Base-by-base conservation (phyloP, 2,329 filamentous ascomycete genomes). In the Fusarium mundagurra region DNA sequence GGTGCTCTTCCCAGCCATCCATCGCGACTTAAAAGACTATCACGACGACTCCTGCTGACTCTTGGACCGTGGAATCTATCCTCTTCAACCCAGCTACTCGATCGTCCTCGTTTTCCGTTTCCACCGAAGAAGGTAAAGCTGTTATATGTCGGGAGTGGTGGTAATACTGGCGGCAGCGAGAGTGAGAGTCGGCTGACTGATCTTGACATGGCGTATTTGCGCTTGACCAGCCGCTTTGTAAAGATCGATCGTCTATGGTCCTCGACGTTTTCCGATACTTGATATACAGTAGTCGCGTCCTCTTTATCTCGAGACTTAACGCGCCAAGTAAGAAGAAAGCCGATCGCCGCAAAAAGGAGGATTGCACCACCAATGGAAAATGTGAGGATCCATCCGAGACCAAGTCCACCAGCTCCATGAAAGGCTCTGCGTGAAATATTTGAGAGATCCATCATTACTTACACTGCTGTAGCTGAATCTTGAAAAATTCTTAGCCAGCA, bases 21-120 rank as follows among this genome's bases (percentile, higher is more conserved):
- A 48, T 83, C 81, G 24, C 80, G 77, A 33, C 75, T 74, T 45
- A 80, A 75, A 73, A 80, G 81, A 45, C 75, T 79, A 44, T 79
- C 73, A 50, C 76, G 75, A 64, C 61, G 64, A 50, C 55, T 75
- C 67, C 79, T 82, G 43, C 76, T 81, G 55, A 86, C 77, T 72
- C 80, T 82, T 16, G 86, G 86, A 9, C 86, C 86, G 66, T 88
- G 86, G n/a, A 87, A 80, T 61, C 83, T 84, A 57, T 89, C 86
- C 72, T 87, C 87, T 64, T 88, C 86, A 34, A 87, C 85, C 86
- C 86, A 88, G 24, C 83, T 84, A 50, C 67, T 76, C 59, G 79
- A 79, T 14, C 76, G 57, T 24, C 74, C 73, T 31, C 65, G 71
- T 38, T 73, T 75, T 71, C 78, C 76, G 74, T 82, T 60, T 75